Base-by-base conservation (phyloP, 2,329 filamentous ascomycete genomes). In the Fusarium bactridioides region DNA sequence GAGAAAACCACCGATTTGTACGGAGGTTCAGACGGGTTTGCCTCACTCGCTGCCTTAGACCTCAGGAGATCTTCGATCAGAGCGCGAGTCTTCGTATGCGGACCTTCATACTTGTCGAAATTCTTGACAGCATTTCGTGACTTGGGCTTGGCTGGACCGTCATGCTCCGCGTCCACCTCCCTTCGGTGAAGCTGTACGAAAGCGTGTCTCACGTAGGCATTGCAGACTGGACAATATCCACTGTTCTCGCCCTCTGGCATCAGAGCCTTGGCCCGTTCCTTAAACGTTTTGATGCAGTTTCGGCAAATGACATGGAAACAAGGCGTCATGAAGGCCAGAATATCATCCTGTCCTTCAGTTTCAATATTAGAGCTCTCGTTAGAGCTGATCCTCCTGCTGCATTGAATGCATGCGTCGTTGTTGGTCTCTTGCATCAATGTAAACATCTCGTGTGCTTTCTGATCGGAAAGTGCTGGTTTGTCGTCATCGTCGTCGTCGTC, bases 1-100 rank as follows among this genome's bases (percentile, higher is more conserved):
- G 94, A 97, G 82, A 98, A 98, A 11, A 99, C 91, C 19, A 99
- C 94, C 31, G 94, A 96, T 80, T 97, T 98, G 82, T 94, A 92
- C 0, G 95, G 95, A 1, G 90, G 88, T 77, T 95, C 89, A 16
- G 88, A 83, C 0, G 90, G 89, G 15, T 89, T 84, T 0, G 83
- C 83, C 41, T 87, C 86, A 67, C 90, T 93, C 78, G 91, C 89
- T 2, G 85, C 84, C 64, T 90, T 89, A 57, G 90, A 89, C 56
- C 86, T 84, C 3, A 92, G 81, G 12, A 99, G 87, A 70, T 94
- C 91, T n/a, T 91, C 85, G 1, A 99, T 79, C 5, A 99, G 85
- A 4, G 93, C 94, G 64, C 88, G 90, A 2, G 96, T 97, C 84
- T 99, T 99, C 10, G 95, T 97, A 78, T 97, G 94, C 0, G 95